phyloP scores from a whole-genome alignment of 805 yeast species.

The Starmerella apicola region DNA sequence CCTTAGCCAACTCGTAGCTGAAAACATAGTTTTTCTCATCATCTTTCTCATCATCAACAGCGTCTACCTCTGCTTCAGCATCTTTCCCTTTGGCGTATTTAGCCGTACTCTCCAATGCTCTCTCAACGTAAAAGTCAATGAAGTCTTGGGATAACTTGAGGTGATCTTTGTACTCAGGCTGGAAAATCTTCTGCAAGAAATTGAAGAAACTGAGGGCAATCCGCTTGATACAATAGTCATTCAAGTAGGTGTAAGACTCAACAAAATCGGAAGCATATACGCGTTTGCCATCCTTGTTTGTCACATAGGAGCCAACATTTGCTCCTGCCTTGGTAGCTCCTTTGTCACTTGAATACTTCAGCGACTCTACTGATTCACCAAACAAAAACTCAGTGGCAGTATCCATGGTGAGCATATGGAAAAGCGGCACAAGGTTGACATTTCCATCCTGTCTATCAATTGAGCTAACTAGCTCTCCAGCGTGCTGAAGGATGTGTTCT shows the following conservation, averaged over 20 bases:
- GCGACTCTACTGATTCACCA: constrained; percentile 17
- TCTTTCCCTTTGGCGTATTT: too few species aligned
- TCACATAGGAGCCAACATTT: not conserved
- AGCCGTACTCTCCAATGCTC: constrained; percentile 25
- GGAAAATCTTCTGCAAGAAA: constrained; percentile 5
- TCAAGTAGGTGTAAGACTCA: constrained; percentile 14
- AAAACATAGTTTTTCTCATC: constrained; percentile 31
- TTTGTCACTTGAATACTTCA: constrained; percentile 6
- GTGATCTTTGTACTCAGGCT: constrained; percentile 26
- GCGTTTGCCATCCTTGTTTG: constrained; percentile 10
- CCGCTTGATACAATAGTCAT: constrained; percentile 8
- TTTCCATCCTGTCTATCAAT: constrained; percentile 4
- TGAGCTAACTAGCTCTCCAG: constrained; percentile 16
- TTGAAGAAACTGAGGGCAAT: constrained; percentile 11
- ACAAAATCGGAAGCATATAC: constrained; percentile 22
- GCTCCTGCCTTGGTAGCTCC: not conserved
- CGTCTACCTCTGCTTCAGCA: not conserved
- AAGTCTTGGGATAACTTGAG: constrained; percentile 26
- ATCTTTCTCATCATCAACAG: constrained; percentile 1
- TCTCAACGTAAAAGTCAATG: constrained; percentile 32
- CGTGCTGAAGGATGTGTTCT: constrained; percentile 22
- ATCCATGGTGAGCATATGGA: constrained; percentile 23
- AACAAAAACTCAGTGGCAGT: constrained; percentile 25
- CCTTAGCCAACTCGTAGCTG: constrained; percentile 35
- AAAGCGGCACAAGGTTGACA: constrained; percentile 17